Evolutionary conservation across 805 yeast species (phyloP).

Genomic region (Pichia paraexigua): DNA sequence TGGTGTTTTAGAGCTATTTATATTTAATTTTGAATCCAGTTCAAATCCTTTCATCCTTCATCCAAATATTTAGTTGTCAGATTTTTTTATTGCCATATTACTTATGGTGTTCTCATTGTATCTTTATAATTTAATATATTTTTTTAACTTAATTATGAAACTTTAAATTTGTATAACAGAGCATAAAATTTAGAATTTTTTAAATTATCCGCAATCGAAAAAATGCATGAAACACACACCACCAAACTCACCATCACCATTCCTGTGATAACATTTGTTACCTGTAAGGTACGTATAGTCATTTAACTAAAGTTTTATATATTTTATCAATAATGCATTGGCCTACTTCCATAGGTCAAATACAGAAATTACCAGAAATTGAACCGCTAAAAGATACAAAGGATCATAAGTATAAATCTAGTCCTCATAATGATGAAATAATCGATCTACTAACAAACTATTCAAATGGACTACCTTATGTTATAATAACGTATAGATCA

Average conservation of each 20-base stretch:
- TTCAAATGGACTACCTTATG: constrained; percentile 21
- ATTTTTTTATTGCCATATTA: background rate
- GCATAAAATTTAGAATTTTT: background rate
- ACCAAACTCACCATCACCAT: background rate
- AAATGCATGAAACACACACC: background rate
- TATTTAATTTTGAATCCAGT: constrained; percentile 3
- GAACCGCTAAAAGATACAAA: constrained; percentile 13
- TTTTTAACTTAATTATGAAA: background rate
- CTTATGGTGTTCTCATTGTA: constrained; percentile 2
- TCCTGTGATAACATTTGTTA: too few relatives aligned
- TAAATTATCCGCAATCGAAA: background rate
- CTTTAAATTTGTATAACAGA: too few relatives aligned
- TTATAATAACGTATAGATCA: constrained; percentile 30
- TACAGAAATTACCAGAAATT: constrained; percentile 23
- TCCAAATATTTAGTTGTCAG: background rate
- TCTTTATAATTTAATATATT: constrained; percentile 6
- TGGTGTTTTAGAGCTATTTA: constrained; percentile 6
- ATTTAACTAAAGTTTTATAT: too few relatives aligned
- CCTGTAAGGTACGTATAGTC: too few relatives aligned
- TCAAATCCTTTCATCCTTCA: background rate
- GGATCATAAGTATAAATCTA: constrained; percentile 12
- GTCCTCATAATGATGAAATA: constrained; percentile 24
- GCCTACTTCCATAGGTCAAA: constrained; percentile 23
- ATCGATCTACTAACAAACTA: constrained; percentile 2
- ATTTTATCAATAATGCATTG: constrained; percentile 21